Evolutionary conservation across 2,329 filamentous ascomycete genomes (phyloP).

Genomic region (Botryosphaeria agaves): DNA sequence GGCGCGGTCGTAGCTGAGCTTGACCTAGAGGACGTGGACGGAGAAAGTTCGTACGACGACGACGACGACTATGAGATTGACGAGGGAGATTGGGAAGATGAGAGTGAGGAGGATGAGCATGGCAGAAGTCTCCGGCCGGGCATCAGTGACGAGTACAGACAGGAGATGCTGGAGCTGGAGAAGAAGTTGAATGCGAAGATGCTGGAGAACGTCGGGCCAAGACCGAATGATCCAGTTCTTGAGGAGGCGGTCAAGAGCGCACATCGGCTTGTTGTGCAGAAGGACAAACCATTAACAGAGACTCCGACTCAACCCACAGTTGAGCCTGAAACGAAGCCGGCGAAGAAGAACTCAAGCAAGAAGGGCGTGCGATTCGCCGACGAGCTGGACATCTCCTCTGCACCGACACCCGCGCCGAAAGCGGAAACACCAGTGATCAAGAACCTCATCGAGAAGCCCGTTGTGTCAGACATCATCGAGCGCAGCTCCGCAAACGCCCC

Average conservation of each 20-base stretch:
- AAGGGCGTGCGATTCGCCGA: slow-evolving; percentile 75
- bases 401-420: slow-evolving; percentile 15
- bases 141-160: slow-evolving; percentile 57
- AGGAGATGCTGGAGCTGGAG: slow-evolving; percentile 75
- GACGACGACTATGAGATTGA: slow-evolving; percentile 30
- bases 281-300: slow-evolving; percentile 2
- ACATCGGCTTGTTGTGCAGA: slow-evolving; percentile 2
- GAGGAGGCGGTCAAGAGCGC: slow-evolving; percentile 15
- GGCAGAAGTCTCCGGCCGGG: slow-evolving; percentile 53
- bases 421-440: slow-evolving; percentile 2
- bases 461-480: slow-evolving; percentile 27
- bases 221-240: slow-evolving; percentile 10
- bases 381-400: slow-evolving; percentile 50
- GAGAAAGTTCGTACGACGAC: slow-evolving; percentile 32
- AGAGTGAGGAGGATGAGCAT: slow-evolving; percentile 51
- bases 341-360: slow-evolving; percentile 19
- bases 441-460: slow-evolving; percentile 12
- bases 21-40: slow-evolving; percentile 51
- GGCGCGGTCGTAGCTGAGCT: slow-evolving; percentile 86
- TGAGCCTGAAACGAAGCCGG: slow-evolving; percentile 8
- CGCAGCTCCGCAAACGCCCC: slow-evolving; percentile 8
- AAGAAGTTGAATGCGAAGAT: slow-evolving; percentile 47
- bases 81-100: slow-evolving; percentile 22
- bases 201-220: slow-evolving; percentile 40
- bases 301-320: slow-evolving; percentile 8